These are phyloP conservation scores for Glutinoglossum americanum DNA, from an alignment of 495 filamentous ascomycete genomes.

Conservation along the genomic window DNA sequence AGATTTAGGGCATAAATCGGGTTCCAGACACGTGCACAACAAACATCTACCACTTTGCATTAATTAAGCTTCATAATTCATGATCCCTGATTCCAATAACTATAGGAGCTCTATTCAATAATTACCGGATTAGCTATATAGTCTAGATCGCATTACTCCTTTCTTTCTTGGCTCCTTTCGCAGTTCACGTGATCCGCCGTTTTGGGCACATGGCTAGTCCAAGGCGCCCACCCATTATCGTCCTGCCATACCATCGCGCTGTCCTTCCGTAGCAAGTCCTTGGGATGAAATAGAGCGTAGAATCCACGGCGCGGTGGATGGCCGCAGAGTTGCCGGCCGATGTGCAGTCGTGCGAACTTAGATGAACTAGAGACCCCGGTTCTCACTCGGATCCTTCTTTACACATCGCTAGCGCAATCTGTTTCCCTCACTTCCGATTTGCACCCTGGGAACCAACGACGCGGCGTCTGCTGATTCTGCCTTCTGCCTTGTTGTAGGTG, in stretches of 20 bases:
- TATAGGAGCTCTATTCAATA: too few relatives aligned
- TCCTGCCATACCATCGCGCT: not conserved
- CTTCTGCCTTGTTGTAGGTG: not conserved
- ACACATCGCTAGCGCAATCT: not conserved
- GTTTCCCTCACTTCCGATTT: not conserved
- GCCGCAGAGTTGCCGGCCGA: too few relatives aligned
- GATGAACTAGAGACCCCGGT: too few relatives aligned
- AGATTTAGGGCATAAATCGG: not conserved
- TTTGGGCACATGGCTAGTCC: too few relatives aligned
- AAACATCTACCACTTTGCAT: not conserved
- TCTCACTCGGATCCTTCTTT: slow-evolving; percentile 1
- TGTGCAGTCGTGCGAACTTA: too few relatives aligned
- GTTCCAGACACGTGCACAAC: not conserved
- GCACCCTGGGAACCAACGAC: slow-evolving; percentile 1
- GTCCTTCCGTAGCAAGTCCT: not conserved
- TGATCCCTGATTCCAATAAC: too few relatives aligned
- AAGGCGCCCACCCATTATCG: not conserved
- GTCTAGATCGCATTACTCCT: too few relatives aligned
- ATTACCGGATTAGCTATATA: too few relatives aligned
- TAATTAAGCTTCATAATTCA: not conserved
- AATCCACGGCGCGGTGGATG: not conserved
- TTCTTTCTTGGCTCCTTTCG: too few relatives aligned
- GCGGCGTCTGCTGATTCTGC: not conserved
- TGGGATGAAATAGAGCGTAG: not conserved
- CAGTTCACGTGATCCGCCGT: too few relatives aligned